Percentiles rank a stretch among this genome's conserved stretches.
Evolutionary conservation across 2,329 filamentous ascomycete genomes (phyloP).

Genomic region (Proliferodiscus dingleyae): DNA sequence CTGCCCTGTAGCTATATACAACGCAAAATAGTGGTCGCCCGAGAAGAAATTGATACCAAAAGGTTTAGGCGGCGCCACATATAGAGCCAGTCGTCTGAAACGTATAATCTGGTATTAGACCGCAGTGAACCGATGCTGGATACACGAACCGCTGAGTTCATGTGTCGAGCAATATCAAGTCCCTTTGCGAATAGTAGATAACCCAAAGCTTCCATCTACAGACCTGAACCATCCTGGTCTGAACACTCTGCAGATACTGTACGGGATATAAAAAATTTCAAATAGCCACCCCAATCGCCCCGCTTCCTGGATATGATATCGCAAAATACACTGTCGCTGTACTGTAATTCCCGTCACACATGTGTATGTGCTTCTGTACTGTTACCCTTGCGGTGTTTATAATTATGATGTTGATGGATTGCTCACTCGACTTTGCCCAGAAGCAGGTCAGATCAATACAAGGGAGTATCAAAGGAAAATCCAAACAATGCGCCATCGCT

Average conservation of each 20-base stretch:
- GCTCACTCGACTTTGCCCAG: neutral
- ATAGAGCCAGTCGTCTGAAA: neutral
- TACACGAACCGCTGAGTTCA: neutral
- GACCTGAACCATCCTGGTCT: neutral
- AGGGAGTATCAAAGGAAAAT: neutral
- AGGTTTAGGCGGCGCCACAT: neutral
- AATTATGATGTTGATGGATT: constrained; percentile 1
- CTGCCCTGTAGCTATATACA: constrained; percentile 1
- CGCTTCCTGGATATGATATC: neutral
- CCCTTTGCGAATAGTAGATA: neutral
- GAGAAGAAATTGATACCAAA: neutral
- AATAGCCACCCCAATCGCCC: neutral
- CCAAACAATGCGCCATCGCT: constrained; percentile 3
- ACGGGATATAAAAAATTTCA: neutral
- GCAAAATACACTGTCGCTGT: neutral
- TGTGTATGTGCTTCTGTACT: neutral
- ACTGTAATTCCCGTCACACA: neutral
- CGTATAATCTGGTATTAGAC: neutral
- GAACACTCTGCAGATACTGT: neutral
- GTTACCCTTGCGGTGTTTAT: neutral
- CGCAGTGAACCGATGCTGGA: neutral
- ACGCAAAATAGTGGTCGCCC: neutral
- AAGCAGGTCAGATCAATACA: neutral
- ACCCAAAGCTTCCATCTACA: neutral
- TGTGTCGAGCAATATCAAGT: neutral